These are phyloP conservation scores for Mycosarcoma maydis DNA, from an alignment of 1,284 basidiomycete genomes.

Conservation along the genomic window DNA sequence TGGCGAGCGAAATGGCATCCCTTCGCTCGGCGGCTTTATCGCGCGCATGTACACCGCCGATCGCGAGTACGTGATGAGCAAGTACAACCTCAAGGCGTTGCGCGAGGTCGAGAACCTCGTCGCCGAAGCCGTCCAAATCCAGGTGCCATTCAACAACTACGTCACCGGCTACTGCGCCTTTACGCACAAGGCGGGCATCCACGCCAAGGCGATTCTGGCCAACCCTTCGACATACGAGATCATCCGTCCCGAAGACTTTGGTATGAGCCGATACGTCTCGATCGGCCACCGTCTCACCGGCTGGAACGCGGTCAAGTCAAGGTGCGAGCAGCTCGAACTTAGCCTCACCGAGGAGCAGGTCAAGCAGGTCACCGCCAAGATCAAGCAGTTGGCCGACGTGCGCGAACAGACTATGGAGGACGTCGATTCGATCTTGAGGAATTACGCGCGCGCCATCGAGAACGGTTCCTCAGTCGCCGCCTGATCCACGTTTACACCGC, in stretches of 20 bases:
- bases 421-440: slow-evolving; percentile 93
- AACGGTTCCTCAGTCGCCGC: slow-evolving; percentile 21
- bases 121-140: slow-evolving; percentile 97
- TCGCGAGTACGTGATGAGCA: slow-evolving; percentile 98
- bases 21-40: slow-evolving; percentile 94
- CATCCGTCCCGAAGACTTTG: slow-evolving; percentile 82
- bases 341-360: slow-evolving; percentile 84
- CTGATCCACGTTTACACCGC: not conserved
- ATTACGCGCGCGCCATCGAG: slow-evolving; percentile 68
- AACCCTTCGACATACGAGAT: slow-evolving; percentile 91
- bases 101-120: slow-evolving; percentile 99
- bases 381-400: slow-evolving; percentile 98
- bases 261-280: slow-evolving; percentile 95
- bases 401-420: slow-evolving; percentile 99
- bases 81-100: slow-evolving; percentile 97
- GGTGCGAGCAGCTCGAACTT: slow-evolving; percentile 95
- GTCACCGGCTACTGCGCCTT: slow-evolving; percentile 95
- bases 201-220: slow-evolving; percentile 99
- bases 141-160: slow-evolving; percentile 94
- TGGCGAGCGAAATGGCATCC: slow-evolving; percentile 98
- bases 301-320: slow-evolving; percentile 99
- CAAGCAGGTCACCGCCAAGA: slow-evolving; percentile 96
- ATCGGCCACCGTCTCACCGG: slow-evolving; percentile 97
- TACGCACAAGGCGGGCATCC: slow-evolving; percentile 99
- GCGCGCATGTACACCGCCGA: slow-evolving; percentile 85